phyloP scores from a whole-genome alignment of 148 eudicot species.

The Dysphania ambrosioides region DNA sequence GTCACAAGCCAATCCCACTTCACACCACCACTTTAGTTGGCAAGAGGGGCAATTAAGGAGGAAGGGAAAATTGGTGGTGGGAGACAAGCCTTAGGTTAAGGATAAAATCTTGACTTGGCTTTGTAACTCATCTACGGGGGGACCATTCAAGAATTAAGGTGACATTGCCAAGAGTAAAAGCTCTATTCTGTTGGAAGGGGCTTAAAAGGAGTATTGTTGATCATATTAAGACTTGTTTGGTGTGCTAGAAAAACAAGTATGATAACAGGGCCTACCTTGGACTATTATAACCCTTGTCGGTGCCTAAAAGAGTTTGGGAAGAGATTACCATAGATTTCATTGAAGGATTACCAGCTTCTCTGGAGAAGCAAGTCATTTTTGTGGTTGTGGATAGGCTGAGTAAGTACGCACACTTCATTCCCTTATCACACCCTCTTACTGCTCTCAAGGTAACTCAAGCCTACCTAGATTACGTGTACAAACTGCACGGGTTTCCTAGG shows the following conservation, averaged over 20 bases:
- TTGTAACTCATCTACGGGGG: neutral
- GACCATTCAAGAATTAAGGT: neutral
- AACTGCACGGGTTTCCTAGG: neutral
- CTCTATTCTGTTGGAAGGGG: neutral
- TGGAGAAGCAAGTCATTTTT: neutral
- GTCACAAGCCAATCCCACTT: too few species aligned
- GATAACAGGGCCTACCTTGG: conserved; percentile 14
- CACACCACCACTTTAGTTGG: too few species aligned
- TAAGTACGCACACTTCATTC: neutral
- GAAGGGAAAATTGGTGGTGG: too few species aligned
- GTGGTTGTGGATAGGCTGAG: conserved; percentile 1
- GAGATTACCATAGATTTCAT: conserved; percentile 17
- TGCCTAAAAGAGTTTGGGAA: neutral
- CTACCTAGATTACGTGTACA: neutral
- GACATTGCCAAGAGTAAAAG: neutral
- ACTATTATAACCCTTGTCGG: neutral
- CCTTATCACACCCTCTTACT: neutral
- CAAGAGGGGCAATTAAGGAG: too few species aligned
- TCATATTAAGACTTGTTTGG: neutral
- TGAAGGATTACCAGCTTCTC: neutral
- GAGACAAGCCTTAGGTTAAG: too few species aligned
- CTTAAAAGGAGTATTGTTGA: neutral
- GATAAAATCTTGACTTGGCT: neutral
- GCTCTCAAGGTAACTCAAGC: too few species aligned
- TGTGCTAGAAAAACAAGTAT: conserved; percentile 9